Evolutionary conservation across 2,329 filamentous ascomycete species (phyloP).

Genomic region (Aureobasidium sp.): DNA sequence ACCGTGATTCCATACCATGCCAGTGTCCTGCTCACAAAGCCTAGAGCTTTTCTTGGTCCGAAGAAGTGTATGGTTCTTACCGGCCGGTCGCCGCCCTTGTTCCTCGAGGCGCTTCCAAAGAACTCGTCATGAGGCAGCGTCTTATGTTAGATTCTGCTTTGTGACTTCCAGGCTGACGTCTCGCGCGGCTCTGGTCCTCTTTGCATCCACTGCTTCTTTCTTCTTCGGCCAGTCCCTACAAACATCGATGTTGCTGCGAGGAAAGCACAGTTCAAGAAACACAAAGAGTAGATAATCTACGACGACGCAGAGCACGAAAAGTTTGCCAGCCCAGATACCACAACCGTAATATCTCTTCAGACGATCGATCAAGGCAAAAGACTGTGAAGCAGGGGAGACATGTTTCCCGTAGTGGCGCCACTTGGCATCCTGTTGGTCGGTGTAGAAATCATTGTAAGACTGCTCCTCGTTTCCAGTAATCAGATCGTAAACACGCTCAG

Average conservation of each 20-base stretch:
- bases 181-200: background rate
- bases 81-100: background rate
- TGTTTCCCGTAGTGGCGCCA: slow-evolving; percentile 54
- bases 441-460: slow-evolving; percentile 55
- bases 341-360: slow-evolving; percentile 96
- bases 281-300: slow-evolving; percentile 91
- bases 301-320: slow-evolving; percentile 91
- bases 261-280: slow-evolving; percentile 79
- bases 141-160: background rate
- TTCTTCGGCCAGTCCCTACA: slow-evolving; percentile 91
- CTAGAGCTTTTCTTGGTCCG: too few relatives aligned
- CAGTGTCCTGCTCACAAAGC: background rate
- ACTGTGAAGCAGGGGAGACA: slow-evolving; percentile 50
- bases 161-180: background rate
- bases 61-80: background rate
- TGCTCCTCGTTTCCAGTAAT: slow-evolving; percentile 68
- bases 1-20: background rate
- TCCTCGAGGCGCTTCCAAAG: background rate
- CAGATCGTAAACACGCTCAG: slow-evolving; percentile 90
- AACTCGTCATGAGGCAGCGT: background rate
- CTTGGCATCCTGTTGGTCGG: slow-evolving; percentile 50
- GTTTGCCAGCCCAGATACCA: slow-evolving; percentile 95
- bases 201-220: slow-evolving; percentile 15
- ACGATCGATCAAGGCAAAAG: slow-evolving; percentile 88
- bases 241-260: slow-evolving; percentile 78